These are phyloP conservation scores for Penicillium diatomitis DNA, from an alignment of 495 filamentous ascomycete species.

Conservation along the genomic window DNA sequence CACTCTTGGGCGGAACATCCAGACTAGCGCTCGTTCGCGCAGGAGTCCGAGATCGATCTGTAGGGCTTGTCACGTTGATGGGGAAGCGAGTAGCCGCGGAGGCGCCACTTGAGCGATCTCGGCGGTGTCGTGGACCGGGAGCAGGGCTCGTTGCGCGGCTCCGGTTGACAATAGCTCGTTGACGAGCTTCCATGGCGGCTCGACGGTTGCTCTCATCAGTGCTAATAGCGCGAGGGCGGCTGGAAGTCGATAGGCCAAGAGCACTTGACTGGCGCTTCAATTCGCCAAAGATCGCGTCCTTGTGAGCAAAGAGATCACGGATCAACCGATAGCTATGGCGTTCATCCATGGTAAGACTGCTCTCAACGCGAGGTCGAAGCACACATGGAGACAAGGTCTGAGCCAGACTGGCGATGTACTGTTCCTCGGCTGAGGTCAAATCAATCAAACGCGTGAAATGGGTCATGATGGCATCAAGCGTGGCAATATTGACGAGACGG, in stretches of 20 bases:
- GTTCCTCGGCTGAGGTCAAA: constrained; percentile 88
- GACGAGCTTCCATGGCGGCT: constrained; percentile 84
- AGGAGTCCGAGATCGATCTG: constrained; percentile 36
- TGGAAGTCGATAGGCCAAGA: constrained; percentile 31
- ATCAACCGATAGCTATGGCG: constrained; percentile 87
- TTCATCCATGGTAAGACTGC: constrained; percentile 88
- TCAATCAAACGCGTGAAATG: constrained; percentile 97
- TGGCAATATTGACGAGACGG: constrained; percentile 94
- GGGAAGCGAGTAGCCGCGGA: constrained; percentile 71
- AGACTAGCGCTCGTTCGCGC: constrained; percentile 40
- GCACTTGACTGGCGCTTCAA: constrained; percentile 80
- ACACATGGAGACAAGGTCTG: constrained; percentile 77
- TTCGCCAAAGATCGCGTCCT: constrained; percentile 90
- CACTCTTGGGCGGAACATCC: constrained; percentile 47
- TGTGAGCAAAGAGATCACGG: constrained; percentile 87
- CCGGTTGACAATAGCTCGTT: constrained; percentile 68
- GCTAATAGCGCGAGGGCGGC: constrained; percentile 75
- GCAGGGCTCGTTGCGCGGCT: constrained; percentile 70
- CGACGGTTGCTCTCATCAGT: constrained; percentile 95
- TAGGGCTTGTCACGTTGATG: constrained; percentile 56
- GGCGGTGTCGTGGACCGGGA: constrained; percentile 52
- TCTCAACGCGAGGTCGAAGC: constrained; percentile 77
- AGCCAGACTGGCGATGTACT: constrained; percentile 69
- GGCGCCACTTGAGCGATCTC: constrained; percentile 75
- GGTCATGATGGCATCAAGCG: constrained; percentile 94